These are phyloP conservation scores for Phaeosphaeriaceae sp. DNA, from an alignment of 2,329 filamentous ascomycete genomes.

Conservation along the genomic window DNA sequence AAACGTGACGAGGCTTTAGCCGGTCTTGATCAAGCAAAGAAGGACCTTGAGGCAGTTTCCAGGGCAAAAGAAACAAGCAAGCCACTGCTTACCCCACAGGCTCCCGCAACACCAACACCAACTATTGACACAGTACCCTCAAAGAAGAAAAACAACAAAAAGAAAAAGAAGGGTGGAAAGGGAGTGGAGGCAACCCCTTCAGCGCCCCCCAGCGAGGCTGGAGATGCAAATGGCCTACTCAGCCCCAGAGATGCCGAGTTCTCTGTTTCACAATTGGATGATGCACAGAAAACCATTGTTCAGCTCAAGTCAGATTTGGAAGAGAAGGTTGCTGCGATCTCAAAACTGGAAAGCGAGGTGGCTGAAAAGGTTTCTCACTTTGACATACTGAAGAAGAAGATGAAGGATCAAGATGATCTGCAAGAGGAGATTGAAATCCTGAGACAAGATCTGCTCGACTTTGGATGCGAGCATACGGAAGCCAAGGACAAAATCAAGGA, in stretches of 20 bases:
- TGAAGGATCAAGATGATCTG: conserved; percentile 78
- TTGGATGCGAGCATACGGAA: conserved; percentile 84
- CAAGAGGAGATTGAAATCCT: conserved; percentile 86
- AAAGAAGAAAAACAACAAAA: conserved; percentile 83
- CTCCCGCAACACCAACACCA: conserved; percentile 26
- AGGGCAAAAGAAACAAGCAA: conserved; percentile 22
- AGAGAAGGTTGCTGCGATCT: conserved; percentile 42
- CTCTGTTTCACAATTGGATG: conserved; percentile 47
- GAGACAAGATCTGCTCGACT: conserved; percentile 76
- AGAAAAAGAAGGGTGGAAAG: conserved; percentile 80
- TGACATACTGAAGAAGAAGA: conserved; percentile 70
- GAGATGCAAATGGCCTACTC: conserved; percentile 42
- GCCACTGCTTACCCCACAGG: conserved; percentile 14
- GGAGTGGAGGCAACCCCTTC: conserved; percentile 40
- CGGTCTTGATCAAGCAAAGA: conserved; percentile 47
- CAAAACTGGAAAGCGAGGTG: conserved; percentile 41
- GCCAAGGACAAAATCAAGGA: conserved; percentile 77
- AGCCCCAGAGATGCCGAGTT: conserved; percentile 49
- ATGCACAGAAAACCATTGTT: conserved; percentile 36
- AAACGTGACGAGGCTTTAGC: conserved; percentile 55
- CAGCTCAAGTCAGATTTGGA: conserved; percentile 45
- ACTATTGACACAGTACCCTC: conserved; percentile 48
- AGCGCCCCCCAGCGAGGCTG: conserved; percentile 47
- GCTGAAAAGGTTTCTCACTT: conserved; percentile 72
- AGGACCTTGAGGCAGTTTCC: conserved; percentile 30